Evolutionary conservation across 2,329 filamentous ascomycete species (phyloP).

Genomic region (Dactylellina cionopaga): DNA sequence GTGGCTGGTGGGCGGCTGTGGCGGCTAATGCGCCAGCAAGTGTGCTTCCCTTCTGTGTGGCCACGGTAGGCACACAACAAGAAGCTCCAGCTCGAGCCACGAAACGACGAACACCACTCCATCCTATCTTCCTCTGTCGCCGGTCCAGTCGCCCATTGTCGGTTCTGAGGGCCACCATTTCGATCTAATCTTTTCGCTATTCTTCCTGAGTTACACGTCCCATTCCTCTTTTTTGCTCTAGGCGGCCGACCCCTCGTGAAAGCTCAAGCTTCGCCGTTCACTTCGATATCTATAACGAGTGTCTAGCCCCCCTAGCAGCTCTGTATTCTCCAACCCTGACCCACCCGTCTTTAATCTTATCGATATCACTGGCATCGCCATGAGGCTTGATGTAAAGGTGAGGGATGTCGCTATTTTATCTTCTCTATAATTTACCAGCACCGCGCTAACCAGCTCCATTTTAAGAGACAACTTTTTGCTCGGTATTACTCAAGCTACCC

Average conservation of each 20-base stretch:
- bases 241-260: background rate
- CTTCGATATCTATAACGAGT: slow-evolving; percentile 14
- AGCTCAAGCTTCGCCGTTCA: slow-evolving; percentile 25
- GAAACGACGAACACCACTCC: slow-evolving; percentile 31
- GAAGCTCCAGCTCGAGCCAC: slow-evolving; percentile 29
- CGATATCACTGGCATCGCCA: slow-evolving; percentile 11
- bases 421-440: background rate
- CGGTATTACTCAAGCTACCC: slow-evolving; percentile 14
- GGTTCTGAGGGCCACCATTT: slow-evolving; percentile 12
- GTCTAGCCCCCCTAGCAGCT: slow-evolving; percentile 30
- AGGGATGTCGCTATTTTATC: background rate
- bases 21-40: slow-evolving; percentile 21
- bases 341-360: background rate
- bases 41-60: slow-evolving; percentile 13
- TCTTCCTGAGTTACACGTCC: background rate
- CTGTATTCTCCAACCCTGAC: background rate
- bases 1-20: slow-evolving; percentile 44
- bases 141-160: slow-evolving; percentile 34
- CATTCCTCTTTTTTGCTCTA: background rate
- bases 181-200: background rate
- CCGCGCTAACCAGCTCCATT: slow-evolving; percentile 10
- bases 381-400: slow-evolving; percentile 52
- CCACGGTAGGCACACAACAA: slow-evolving; percentile 41
- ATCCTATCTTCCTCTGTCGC: slow-evolving; percentile 20
- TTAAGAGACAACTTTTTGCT: slow-evolving; percentile 50